Base-by-base conservation (phyloP, 2,329 filamentous ascomycete species). In the Mycosphaerella sp. region DNA sequence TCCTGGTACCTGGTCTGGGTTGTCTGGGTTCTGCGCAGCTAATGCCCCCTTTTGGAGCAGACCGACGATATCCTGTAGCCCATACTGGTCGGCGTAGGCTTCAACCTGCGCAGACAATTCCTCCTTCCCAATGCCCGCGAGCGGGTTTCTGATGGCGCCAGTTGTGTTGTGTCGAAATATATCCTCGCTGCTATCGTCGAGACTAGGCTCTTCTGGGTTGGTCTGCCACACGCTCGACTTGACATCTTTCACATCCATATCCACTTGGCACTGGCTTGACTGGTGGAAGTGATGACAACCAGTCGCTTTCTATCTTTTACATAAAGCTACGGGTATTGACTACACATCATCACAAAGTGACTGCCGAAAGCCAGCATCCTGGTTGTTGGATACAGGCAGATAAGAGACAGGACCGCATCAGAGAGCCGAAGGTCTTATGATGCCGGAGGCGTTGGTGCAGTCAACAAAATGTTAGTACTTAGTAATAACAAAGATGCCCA, bases 21-120 rank as follows among this genome's bases (percentile, higher is more conserved):
- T 66, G n/a, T 71, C 67, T 0, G 79, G 78, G 18, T 74, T 68
- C 47, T 79, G 76, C 7, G 77, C 75, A n/a, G 78, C 67, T 34
- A 79, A 59, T 12, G 77, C 77, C 8, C 75, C 75, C 56, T 78
- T 77, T 27, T 72, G 70, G 52, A 80, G 77, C 18, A 59, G 64
- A 4, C 75, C 73, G 12, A 77, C 62, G n/a, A 77, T 18, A 80
- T 57, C 0, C 68, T 41, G 35, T 17, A 57, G 50, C 6, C 44
- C 46, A 21, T 53, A 44, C 44, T 50, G 50, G 8, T 34, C 35
- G 13, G 49, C 51, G n/a, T 50, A 57, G 10, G 37, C 44, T 21
- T 42, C 53, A 5, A 57, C 53, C n/a, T 55, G 41, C 21, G 35
- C 39, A 10, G 39, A 32, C 8, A 57, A 44, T 13, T 55, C 41